Base-by-base conservation (phyloP, 768 basidiomycete species). In the Lactifluus echinatus region DNA sequence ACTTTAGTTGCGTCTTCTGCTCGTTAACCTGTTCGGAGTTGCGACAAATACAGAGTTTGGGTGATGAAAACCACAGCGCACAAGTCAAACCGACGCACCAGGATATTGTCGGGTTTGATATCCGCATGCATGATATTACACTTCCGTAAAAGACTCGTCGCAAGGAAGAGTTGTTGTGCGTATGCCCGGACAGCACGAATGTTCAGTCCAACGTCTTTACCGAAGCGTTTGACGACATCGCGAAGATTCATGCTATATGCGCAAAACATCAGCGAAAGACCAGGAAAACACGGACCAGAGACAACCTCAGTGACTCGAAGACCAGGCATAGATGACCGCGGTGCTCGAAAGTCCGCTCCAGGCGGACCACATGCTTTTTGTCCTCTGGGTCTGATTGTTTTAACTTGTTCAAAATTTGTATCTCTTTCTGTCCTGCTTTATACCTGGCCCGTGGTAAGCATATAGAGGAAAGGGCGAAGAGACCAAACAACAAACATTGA, bases 121-220 rank as follows among this genome's bases (percentile, higher is more conserved):
- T 99, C 96, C 7, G 96, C 96, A 66, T 99, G 96, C 82, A 97
- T 96, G 57, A 98, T 83, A 63, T 89, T 92, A 57, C 84, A 80
- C 73, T 97, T 97, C 63, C 83, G 82, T 67, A 98, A 75, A 53
- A 94, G 75, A 63, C 87, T 81, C 61, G 98, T 70, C 17, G 91
- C 81, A 51, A 97, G 78, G 72, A 98, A 94, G 51, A 99, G 83
- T 67, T 99, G 96, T 64, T 95, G 91, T 29, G 96, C 85, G 68
- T 99, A 99, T n/a, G 94, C 93, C 63, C 95, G 83, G n/a, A 99
- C 96, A 49, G 96, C 96, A 64, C 85, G 83, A 66, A 98, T 87
- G 66, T 97, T 96, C 23, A 99, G 74, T 15, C 96, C 96, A 55
- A 99, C 87, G 64, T 99, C 93, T 70, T 98, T 98, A 44, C 96